These are phyloP conservation scores for Zoysia pacifica DNA, from an alignment of 176 grass and related monocot genomes.

Conservation along the genomic window DNA sequence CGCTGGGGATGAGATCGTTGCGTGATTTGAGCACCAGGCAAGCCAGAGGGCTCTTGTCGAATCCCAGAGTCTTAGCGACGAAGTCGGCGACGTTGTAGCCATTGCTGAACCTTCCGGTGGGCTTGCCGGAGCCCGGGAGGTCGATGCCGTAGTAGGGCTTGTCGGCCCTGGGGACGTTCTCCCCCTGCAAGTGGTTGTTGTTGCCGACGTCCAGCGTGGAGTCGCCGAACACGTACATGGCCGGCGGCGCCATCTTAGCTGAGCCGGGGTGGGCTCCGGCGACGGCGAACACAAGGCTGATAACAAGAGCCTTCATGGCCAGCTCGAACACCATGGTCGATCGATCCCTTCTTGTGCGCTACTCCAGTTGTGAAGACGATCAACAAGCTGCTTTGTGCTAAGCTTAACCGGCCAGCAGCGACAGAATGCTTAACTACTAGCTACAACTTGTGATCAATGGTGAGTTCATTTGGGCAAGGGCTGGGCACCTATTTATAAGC, in stretches of 20 bases:
- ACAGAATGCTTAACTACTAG: not conserved
- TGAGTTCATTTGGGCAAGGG: not conserved
- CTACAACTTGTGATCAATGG: not conserved
- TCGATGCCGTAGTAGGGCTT: constrained; percentile 52
- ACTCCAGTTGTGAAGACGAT: no score
- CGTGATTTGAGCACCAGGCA: constrained; percentile 17
- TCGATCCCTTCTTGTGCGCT: not conserved
- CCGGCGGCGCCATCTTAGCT: constrained; percentile 7
- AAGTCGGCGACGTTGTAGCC: constrained; percentile 57
- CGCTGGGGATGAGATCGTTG: not conserved
- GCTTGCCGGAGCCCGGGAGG: constrained; percentile 28
- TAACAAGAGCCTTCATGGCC: constrained; percentile 29
- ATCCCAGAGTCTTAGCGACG: constrained; percentile 43
- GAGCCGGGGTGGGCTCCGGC: not conserved
- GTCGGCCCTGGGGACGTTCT: constrained; percentile 33
- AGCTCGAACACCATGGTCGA: not conserved
- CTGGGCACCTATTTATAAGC: not conserved
- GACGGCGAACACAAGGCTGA: not conserved
- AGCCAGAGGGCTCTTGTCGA: constrained; percentile 47
- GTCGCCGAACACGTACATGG: constrained; percentile 52
- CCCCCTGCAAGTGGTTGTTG: constrained; percentile 47
- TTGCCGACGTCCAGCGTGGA: constrained; percentile 53
- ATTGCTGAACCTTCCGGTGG: constrained; percentile 69
- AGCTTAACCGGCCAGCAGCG: not conserved
- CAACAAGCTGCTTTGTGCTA: not conserved